Evolutionary conservation across 139 green algal genomes (phyloP).

Genomic region (Gonium pectorale): DNA sequence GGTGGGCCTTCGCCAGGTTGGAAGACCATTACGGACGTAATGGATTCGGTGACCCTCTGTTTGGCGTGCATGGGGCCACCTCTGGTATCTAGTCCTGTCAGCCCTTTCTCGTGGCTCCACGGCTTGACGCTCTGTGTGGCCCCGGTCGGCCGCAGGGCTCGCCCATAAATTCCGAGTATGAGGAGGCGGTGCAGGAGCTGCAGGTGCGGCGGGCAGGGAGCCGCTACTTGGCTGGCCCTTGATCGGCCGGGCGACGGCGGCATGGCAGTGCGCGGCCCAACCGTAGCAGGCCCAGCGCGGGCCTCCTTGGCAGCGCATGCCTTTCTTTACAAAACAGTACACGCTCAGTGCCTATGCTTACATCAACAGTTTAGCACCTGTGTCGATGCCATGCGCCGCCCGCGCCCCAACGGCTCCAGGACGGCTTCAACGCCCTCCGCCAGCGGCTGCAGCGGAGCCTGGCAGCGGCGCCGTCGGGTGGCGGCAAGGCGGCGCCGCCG

Average conservation of each 20-base stretch:
- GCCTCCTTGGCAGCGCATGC: neutral
- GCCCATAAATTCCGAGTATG: neutral
- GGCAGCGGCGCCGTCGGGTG: neutral
- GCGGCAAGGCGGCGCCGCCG: neutral
- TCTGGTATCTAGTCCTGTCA: too few species aligned
- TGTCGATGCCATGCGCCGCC: neutral
- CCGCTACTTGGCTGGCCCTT: too few species aligned
- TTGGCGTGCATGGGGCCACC: too few species aligned
- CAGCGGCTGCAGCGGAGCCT: neutral
- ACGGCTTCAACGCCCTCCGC: conserved; percentile 27
- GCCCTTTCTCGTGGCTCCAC: too few species aligned
- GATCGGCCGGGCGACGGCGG: too few species aligned
- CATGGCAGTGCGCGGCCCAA: too few species aligned
- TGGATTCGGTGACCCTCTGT: too few species aligned
- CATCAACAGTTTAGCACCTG: neutral
- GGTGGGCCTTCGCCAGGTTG: too few species aligned
- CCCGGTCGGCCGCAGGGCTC: conserved; percentile 1
- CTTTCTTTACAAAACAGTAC: neutral
- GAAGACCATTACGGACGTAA: too few species aligned
- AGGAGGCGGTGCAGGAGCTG: neutral
- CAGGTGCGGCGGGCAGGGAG: conserved; percentile 20
- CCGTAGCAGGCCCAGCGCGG: neutral
- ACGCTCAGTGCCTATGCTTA: neutral
- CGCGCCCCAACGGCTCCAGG: neutral
- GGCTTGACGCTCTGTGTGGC: too few species aligned